Percentiles rank a stretch among this genome's conserved stretches.
Conservation (phyloP, 768 basidiomycete species). For the Lentinus brumalis region DNA sequence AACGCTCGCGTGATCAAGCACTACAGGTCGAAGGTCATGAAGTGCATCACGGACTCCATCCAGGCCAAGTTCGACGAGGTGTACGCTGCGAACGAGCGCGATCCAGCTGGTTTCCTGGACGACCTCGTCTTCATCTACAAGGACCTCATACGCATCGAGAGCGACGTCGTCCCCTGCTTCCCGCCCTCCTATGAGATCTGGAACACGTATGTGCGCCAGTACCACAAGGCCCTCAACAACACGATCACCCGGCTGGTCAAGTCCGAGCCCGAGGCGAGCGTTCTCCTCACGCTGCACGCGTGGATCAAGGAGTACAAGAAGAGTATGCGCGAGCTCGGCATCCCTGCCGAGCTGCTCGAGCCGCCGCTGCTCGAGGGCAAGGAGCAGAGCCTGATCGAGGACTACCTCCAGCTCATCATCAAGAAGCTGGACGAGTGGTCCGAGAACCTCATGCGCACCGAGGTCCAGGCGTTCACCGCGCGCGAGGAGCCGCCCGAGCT, state of each 20-base stretch:
- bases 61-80: conserved; percentile 68
- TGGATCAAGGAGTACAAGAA: conserved; percentile 97
- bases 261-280: conserved; percentile 84
- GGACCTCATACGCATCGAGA: conserved; percentile 91
- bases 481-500: conserved; percentile 86
- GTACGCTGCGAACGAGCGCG: conserved; percentile 59
- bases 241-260: conserved; percentile 70
- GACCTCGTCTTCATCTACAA: conserved; percentile 90
- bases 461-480: conserved; percentile 79
- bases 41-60: conserved; percentile 78
- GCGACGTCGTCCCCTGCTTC: conserved; percentile 88
- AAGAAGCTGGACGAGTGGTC: conserved; percentile 98
- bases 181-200: conserved; percentile 92
- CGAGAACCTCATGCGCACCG: conserved; percentile 88
- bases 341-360: conserved; percentile 78
- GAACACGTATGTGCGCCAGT: conserved; percentile 79
- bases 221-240: conserved; percentile 82
- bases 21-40: conserved; percentile 87
- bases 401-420: conserved; percentile 91
- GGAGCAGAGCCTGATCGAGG: conserved; percentile 91
- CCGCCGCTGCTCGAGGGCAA: conserved; percentile 95
- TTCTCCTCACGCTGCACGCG: conserved; percentile 80
- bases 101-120: conserved; percentile 75
- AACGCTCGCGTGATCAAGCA: conserved; percentile 93
- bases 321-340: conserved; percentile 91